Evolutionary conservation across 2,329 filamentous ascomycete species (phyloP).

Genomic region (Herpotrichia juniperi): DNA sequence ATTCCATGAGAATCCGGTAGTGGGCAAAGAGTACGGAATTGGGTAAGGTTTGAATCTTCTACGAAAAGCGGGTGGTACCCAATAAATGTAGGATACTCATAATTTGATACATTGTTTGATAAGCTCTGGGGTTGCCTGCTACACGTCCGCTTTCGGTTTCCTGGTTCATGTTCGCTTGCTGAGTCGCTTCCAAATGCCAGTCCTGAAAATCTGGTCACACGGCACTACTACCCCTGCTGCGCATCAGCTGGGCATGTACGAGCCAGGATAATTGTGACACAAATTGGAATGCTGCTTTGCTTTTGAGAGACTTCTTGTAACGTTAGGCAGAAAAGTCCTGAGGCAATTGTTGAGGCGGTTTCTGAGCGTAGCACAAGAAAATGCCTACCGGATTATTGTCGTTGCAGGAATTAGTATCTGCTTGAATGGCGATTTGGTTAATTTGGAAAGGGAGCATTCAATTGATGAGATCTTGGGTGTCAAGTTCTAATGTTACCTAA

Average conservation of each 20-base stretch:
- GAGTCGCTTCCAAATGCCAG: not conserved
- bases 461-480: too few species aligned
- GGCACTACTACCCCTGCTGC: not conserved
- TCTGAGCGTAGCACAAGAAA: constrained; percentile 2
- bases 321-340: constrained; percentile 5
- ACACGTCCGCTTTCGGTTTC: too few species aligned
- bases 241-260: not conserved
- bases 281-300: constrained; percentile 2
- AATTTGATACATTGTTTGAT: too few species aligned
- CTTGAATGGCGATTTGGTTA: not conserved
- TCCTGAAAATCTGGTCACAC: not conserved
- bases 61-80: too few species aligned
- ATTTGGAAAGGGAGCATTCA: too few species aligned
- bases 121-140: not conserved
- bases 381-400: not conserved
- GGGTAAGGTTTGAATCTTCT: too few species aligned
- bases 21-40: too few species aligned
- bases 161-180: not conserved
- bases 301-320: constrained; percentile 4
- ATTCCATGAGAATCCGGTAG: too few species aligned
- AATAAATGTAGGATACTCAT: too few species aligned
- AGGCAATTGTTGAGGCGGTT: constrained; percentile 2
- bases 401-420: too few species aligned
- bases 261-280: constrained; percentile 4
- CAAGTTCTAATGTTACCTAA: too few species aligned